Percentiles rank a stretch among this genome's conserved stretches.
These are phyloP conservation scores for Schizochytrium sp. DNA, from an alignment of 108 stramenopile genomes.

Conservation along the genomic window DNA sequence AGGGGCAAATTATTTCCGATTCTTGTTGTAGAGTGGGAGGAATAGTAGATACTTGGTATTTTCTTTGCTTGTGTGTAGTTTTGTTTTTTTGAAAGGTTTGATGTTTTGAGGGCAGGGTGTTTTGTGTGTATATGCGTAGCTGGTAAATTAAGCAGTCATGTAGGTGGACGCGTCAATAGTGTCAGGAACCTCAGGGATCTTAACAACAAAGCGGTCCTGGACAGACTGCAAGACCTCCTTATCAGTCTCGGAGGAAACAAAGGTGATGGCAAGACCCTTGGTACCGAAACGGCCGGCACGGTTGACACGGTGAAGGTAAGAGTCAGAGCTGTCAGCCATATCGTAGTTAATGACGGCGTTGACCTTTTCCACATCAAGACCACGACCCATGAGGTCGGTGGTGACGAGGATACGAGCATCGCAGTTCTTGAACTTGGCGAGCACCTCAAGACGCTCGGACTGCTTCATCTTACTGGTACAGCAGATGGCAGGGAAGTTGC, in stretches of 20 bases:
- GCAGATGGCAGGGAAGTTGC: constrained; percentile 99
- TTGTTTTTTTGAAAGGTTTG: too few relatives aligned
- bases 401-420: constrained; percentile 97
- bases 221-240: constrained; percentile 93
- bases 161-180: constrained; percentile 94
- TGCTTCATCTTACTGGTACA: constrained; percentile 95
- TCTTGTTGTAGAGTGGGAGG: too few relatives aligned
- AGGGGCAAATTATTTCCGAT: too few relatives aligned
- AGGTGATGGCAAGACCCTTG: constrained; percentile 98
- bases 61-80: too few relatives aligned
- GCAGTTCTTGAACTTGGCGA: constrained; percentile 98
- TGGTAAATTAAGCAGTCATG: constrained; percentile 81
- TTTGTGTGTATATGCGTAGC: too few relatives aligned
- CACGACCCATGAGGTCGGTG: constrained; percentile 99
- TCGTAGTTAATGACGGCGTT: constrained; percentile 99
- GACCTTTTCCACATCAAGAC: constrained; percentile 99
- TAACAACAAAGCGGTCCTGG: constrained; percentile 96
- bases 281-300: constrained; percentile 99
- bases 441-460: constrained; percentile 94
- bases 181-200: constrained; percentile 97
- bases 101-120: too few relatives aligned
- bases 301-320: constrained; percentile 97
- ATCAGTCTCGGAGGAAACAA: constrained; percentile 91
- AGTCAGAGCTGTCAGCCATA: constrained; percentile 93
- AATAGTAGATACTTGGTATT: too few relatives aligned